Conservation (phyloP, 768 basidiomycete genomes). For the Tulasnella sp. region DNA sequence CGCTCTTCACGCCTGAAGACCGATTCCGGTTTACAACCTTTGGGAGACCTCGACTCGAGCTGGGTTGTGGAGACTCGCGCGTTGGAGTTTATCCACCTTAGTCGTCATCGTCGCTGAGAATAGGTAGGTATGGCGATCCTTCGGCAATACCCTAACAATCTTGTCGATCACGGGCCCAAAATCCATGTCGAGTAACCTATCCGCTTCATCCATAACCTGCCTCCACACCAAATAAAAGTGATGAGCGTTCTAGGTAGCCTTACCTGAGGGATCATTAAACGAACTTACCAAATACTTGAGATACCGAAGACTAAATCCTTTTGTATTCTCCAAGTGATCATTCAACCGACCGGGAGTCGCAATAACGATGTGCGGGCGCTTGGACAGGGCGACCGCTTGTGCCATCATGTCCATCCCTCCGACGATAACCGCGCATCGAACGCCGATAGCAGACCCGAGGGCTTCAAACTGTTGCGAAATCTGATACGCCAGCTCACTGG, state of each 20-base stretch:
- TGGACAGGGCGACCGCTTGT: slow-evolving; percentile 85
- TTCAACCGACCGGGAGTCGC: slow-evolving; percentile 89
- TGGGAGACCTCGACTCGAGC: slow-evolving; percentile 84
- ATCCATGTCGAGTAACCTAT: slow-evolving; percentile 90
- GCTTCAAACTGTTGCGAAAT: slow-evolving; percentile 95
- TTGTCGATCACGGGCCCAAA: slow-evolving; percentile 93
- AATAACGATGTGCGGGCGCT: slow-evolving; percentile 88
- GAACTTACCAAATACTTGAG: slow-evolving; percentile 76
- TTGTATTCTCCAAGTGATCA: slow-evolving; percentile 94
- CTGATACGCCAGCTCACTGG: slow-evolving; percentile 87
- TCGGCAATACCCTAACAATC: slow-evolving; percentile 90
- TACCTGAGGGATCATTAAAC: too few species aligned
- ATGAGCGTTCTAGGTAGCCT: not conserved
- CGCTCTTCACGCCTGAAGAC: not conserved
- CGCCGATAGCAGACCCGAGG: slow-evolving; percentile 85
- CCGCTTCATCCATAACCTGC: slow-evolving; percentile 96
- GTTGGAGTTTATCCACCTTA: slow-evolving; percentile 91
- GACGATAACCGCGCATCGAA: slow-evolving; percentile 82
- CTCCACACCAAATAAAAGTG: not conserved
- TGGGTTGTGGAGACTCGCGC: slow-evolving; percentile 90
- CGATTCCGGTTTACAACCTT: slow-evolving; percentile 47
- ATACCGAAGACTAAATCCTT: slow-evolving; percentile 80
- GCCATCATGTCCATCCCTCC: slow-evolving; percentile 89
- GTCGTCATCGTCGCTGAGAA: slow-evolving; percentile 99
- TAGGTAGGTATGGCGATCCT: slow-evolving; percentile 87